Percentiles rank a stretch among this genome's conserved stretches.
Evolutionary conservation across 768 basidiomycete genomes (phyloP).

Genomic region (Tulasnella sp.): DNA sequence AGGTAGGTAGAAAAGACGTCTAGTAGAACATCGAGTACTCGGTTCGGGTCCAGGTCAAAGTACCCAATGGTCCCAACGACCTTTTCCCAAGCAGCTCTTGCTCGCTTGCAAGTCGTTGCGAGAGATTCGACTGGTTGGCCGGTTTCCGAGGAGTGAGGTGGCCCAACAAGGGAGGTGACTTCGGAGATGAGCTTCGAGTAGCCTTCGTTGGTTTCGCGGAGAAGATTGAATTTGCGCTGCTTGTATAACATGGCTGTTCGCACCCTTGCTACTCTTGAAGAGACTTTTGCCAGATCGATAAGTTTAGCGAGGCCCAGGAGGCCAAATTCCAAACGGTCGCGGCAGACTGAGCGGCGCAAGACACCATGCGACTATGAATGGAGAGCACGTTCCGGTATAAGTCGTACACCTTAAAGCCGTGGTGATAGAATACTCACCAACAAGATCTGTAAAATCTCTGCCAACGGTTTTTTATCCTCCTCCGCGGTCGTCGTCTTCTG

Average conservation of each 20-base stretch:
- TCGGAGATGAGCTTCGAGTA: constrained; percentile 89
- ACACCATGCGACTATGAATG: constrained; percentile 58
- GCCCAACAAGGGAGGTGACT: constrained; percentile 66
- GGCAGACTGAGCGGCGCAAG: constrained; percentile 52
- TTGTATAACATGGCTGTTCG: constrained; percentile 68
- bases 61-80: constrained; percentile 86
- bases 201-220: constrained; percentile 95
- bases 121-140: constrained; percentile 56
- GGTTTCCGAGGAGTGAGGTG: constrained; percentile 59
- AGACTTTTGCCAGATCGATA: constrained; percentile 58
- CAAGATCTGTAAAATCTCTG: constrained; percentile 50
- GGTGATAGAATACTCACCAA: constrained; percentile 41
- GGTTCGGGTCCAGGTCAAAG: constrained; percentile 93
- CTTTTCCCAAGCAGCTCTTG: constrained; percentile 68
- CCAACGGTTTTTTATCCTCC: constrained; percentile 54
- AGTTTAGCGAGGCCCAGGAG: constrained; percentile 58
- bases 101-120: constrained; percentile 52
- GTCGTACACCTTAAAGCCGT: background rate
- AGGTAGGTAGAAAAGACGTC: constrained; percentile 83
- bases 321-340: constrained; percentile 64
- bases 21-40: constrained; percentile 86
- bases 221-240: constrained; percentile 96
- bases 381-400: no score
- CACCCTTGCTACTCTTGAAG: constrained; percentile 73
- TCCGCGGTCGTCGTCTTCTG: constrained; percentile 38